Conservation (phyloP, 805 yeast genomes). For the Lachancea dasiensis region DNA sequence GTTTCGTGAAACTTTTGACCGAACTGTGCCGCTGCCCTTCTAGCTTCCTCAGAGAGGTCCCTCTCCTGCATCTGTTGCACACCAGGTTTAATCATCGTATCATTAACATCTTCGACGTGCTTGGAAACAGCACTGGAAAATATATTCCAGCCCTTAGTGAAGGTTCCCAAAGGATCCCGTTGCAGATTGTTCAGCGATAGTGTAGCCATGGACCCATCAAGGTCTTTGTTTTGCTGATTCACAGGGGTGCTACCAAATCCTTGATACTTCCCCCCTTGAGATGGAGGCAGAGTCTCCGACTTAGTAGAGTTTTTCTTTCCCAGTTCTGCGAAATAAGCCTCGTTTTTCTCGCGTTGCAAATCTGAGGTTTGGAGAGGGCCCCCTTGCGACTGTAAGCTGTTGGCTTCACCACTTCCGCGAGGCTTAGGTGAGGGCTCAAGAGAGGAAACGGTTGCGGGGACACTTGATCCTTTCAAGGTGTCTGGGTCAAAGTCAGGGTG, state of each 20-base stretch:
- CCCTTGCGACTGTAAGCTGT: conserved; percentile 38
- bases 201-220: conserved; percentile 26
- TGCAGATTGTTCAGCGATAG: conserved; percentile 66
- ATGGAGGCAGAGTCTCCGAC: conserved; percentile 79
- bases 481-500: conserved; percentile 39
- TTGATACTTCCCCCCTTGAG: conserved; percentile 87
- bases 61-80: conserved; percentile 64
- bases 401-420: no score
- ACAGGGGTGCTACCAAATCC: conserved; percentile 84
- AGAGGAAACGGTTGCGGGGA: not conserved
- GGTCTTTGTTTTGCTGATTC: conserved; percentile 17
- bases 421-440: no score
- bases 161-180: conserved; percentile 83
- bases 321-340: conserved; percentile 71
- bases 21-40: conserved; percentile 92
- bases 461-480: conserved; percentile 11
- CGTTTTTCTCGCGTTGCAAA: conserved; percentile 56
- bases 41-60: conserved; percentile 76
- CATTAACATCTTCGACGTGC: conserved; percentile 80
- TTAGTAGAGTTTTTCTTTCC: conserved; percentile 68
- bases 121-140: conserved; percentile 81
- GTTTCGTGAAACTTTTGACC: conserved; percentile 93
- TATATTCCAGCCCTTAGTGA: conserved; percentile 90
- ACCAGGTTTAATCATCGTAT: conserved; percentile 86
- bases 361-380: conserved; percentile 33